phyloP scores from a whole-genome alignment of 257 asterid genomes.

The Solanum tarapatanum region DNA sequence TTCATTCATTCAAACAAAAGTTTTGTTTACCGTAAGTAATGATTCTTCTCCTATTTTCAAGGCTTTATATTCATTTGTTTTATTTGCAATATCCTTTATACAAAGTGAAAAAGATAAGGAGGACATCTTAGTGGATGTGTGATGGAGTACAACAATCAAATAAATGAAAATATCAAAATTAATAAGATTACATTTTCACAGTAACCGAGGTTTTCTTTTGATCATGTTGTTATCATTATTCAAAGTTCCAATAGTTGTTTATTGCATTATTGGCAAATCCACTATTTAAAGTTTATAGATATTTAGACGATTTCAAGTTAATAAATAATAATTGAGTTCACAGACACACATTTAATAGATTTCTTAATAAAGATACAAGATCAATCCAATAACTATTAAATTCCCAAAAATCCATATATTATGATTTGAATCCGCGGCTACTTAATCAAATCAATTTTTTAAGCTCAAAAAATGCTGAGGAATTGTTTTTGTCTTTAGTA shows the following conservation, averaged over 20 bases:
- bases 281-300: too few relatives aligned
- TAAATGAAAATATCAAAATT: conserved; percentile 3
- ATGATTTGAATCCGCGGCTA: background rate
- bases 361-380: background rate
- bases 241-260: conserved; percentile 17
- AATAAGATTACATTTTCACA: conserved; percentile 1
- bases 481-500: background rate
- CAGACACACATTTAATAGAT: fast-evolving
- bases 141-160: conserved; percentile 14
- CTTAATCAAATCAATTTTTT: background rate
- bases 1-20: conserved; percentile 2
- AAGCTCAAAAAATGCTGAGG: background rate
- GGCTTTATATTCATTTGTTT: conserved; percentile 17
- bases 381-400: background rate
- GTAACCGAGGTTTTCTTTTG: conserved; percentile 8
- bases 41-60: conserved; percentile 12
- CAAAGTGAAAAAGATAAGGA: conserved; percentile 14
- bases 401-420: background rate
- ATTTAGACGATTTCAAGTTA: fast-evolving
- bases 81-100: background rate
- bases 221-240: conserved; percentile 21
- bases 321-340: background rate
- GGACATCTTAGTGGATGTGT: conserved; percentile 22
- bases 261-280: background rate
- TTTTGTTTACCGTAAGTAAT: conserved; percentile 10